Evolutionary conservation across 352 stramenopile species (phyloP).

Genomic region (Plasmopara viticola): DNA sequence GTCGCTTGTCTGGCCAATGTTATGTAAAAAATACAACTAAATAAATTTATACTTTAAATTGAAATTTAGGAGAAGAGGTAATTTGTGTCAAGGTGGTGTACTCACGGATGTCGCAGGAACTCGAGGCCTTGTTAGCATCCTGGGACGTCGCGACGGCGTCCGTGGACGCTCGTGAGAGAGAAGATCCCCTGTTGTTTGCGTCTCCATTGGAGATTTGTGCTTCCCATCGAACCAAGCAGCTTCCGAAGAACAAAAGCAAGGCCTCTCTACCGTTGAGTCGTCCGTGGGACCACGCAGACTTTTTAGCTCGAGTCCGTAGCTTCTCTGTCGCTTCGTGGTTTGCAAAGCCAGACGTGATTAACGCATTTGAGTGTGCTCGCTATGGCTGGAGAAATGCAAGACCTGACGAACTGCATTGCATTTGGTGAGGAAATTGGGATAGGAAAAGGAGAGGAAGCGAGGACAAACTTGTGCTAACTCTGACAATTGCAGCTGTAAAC

Average conservation of each 20-base stretch:
- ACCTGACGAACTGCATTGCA: constrained; percentile 41
- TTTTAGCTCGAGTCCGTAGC: constrained; percentile 42
- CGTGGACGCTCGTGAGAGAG: constrained; percentile 19
- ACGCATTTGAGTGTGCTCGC: constrained; percentile 39
- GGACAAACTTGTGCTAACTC: neutral
- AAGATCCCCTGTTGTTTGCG: constrained; percentile 20
- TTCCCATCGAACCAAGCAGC: constrained; percentile 1
- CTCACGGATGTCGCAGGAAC: constrained; percentile 3
- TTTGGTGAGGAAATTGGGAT: constrained; percentile 16
- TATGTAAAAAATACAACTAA: constrained; percentile 4
- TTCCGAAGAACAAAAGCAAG: neutral
- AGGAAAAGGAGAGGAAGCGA: neutral
- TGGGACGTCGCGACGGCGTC: constrained; percentile 32
- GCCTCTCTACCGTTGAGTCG: constrained; percentile 14
- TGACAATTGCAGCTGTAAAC: constrained; percentile 30
- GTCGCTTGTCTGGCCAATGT: constrained; percentile 19
- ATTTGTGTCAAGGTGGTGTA: neutral
- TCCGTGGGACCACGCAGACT: constrained; percentile 44
- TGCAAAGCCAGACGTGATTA: constrained; percentile 46
- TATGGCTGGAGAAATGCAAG: constrained; percentile 46
- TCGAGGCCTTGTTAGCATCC: constrained; percentile 23
- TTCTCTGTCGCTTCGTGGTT: constrained; percentile 60
- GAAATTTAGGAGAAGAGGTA: neutral
- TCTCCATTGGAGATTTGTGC: constrained; percentile 1
- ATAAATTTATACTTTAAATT: neutral